Evolutionary conservation across 2,329 filamentous ascomycete species (phyloP).

Genomic region (Uncinocarpus reesii): DNA sequence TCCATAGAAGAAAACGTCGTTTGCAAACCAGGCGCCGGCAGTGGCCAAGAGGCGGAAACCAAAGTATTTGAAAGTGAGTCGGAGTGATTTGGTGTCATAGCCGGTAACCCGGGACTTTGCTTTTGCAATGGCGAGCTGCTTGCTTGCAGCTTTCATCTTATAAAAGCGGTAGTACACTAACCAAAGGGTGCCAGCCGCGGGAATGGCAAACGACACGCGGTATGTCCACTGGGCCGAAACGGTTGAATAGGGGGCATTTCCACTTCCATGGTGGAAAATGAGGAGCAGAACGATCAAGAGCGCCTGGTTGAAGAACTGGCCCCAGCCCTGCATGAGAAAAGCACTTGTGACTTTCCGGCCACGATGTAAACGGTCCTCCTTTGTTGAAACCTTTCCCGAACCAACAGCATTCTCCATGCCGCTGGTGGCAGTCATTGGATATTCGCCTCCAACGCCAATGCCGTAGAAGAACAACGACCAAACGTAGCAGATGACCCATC

Average conservation of each 20-base stretch:
- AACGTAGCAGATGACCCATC: constrained; percentile 95
- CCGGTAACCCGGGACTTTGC: constrained; percentile 78
- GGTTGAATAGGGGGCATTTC: constrained; percentile 65
- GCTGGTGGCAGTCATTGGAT: constrained; percentile 91
- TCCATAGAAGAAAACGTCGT: constrained; percentile 98
- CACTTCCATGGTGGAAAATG: constrained; percentile 73
- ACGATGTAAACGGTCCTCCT: constrained; percentile 86
- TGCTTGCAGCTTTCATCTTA: constrained; percentile 84
- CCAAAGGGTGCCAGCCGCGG: constrained; percentile 83
- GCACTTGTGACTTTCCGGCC: constrained; percentile 91
- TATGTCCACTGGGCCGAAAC: constrained; percentile 81
- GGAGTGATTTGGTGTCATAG: constrained; percentile 78
- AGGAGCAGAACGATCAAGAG: constrained; percentile 76
- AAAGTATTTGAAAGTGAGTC: constrained; percentile 69
- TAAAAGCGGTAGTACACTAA: constrained; percentile 91
- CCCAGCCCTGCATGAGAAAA: constrained; percentile 98
- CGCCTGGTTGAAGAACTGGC: constrained; percentile 88
- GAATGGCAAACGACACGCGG: constrained; percentile 83
- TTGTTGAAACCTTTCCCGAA: constrained; percentile 77
- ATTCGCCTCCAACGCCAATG: constrained; percentile 61
- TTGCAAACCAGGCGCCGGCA: constrained; percentile 83
- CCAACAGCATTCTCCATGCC: constrained; percentile 86
- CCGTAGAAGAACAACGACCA: constrained; percentile 91
- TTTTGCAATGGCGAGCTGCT: constrained; percentile 72
- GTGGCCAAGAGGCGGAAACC: constrained; percentile 79